Conservation (phyloP, 2,329 filamentous ascomycete species). For the Bipolaris victoriae region DNA sequence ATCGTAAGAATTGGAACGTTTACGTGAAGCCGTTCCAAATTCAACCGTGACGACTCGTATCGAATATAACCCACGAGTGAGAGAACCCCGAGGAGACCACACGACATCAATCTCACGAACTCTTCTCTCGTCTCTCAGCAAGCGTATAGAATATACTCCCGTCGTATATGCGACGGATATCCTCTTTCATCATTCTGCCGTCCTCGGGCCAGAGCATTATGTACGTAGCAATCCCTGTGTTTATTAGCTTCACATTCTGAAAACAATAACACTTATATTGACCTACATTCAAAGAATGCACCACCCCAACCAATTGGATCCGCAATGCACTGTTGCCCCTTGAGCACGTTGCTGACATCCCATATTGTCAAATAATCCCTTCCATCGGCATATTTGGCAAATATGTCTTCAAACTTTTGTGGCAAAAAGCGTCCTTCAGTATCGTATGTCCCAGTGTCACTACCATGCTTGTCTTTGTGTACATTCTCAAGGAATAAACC, state of each 20-base stretch:
- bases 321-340: conserved; percentile 23
- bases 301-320: conserved; percentile 30
- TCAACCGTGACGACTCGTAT: background rate
- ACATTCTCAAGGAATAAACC: conserved; percentile 25
- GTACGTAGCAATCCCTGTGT: conserved; percentile 26
- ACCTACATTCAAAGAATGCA: conserved; percentile 26
- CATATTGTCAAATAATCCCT: conserved; percentile 18
- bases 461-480: conserved; percentile 23
- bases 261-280: background rate
- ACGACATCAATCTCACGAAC: background rate
- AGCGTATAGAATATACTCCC: conserved; percentile 34
- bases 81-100: background rate
- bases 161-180: conserved; percentile 24
- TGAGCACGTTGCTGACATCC: conserved; percentile 19
- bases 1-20: too few relatives aligned
- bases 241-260: background rate
- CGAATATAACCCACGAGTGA: background rate
- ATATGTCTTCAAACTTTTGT: conserved; percentile 24
- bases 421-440: conserved; percentile 23
- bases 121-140: background rate
- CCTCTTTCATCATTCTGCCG: conserved; percentile 19
- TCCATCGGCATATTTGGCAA: conserved; percentile 24
- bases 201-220: conserved; percentile 28
- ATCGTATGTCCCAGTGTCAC: conserved; percentile 26
- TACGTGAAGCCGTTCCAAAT: background rate